phyloP scores from a whole-genome alignment of 176 grass and related monocot genomes.

The Ampelocalamus luodianensis region DNA sequence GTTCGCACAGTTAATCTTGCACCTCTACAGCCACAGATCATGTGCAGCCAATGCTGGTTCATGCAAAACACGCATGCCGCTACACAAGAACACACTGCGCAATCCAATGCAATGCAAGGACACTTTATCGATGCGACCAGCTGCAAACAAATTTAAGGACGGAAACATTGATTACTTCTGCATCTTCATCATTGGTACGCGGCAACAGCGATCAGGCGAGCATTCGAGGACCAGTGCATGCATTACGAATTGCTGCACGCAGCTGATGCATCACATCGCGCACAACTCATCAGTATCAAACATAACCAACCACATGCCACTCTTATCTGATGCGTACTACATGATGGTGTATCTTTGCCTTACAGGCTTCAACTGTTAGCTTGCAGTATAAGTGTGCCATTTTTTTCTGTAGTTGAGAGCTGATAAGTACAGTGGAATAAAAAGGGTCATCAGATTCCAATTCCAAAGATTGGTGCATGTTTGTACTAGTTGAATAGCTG shows the following conservation, averaged over 20 bases:
- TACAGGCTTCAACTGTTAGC: neutral
- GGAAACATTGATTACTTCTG: neutral
- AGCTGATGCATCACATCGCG: constrained; percentile 16
- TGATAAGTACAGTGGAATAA: constrained; percentile 8
- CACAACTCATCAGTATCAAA: neutral
- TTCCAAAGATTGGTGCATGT: neutral
- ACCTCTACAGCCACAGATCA: neutral
- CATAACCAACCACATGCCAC: constrained; percentile 7
- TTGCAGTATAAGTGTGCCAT: neutral
- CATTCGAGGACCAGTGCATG: neutral
- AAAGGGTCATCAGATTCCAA: neutral
- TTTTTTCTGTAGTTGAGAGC: constrained; percentile 1
- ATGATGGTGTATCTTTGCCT: neutral
- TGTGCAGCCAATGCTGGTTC: neutral
- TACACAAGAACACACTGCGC: neutral
- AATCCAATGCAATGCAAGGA: neutral
- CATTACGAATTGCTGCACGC: neutral
- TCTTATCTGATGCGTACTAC: neutral
- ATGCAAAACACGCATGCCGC: neutral
- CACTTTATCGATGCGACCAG: neutral
- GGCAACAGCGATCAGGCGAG: neutral
- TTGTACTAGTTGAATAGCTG: neutral
- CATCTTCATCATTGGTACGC: constrained; percentile 23
- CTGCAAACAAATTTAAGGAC: neutral
- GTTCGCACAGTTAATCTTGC: too few relatives aligned